Percentiles rank a stretch among this genome's conserved stretches.
Evolutionary conservation across 805 yeast genomes (phyloP).

Genomic region (Yarrowia phangngaensis): DNA sequence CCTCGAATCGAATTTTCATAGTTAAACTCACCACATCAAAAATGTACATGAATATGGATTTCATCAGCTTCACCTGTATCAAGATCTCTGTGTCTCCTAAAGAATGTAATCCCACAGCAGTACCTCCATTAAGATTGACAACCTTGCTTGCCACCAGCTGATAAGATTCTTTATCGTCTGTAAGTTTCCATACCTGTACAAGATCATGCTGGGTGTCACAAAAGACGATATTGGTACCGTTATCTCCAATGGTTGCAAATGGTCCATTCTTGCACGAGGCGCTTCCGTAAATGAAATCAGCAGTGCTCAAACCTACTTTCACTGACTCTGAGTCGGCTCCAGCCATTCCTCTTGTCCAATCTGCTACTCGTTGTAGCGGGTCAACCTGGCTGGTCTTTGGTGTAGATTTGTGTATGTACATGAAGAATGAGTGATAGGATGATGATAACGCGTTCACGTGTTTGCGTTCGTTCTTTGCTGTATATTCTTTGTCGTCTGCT

Average conservation of each 20-base stretch:
- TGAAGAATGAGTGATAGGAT: no score
- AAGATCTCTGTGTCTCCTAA: not conserved
- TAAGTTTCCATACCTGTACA: slow-evolving; percentile 12
- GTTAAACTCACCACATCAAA: not conserved
- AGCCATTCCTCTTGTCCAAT: slow-evolving; percentile 45
- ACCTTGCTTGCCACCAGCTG: not conserved
- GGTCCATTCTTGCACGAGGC: slow-evolving; percentile 6
- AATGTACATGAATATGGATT: not conserved
- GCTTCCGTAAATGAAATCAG: slow-evolving; percentile 41
- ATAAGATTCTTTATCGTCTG: not conserved
- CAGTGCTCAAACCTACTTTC: slow-evolving; percentile 47
- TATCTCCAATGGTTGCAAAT: not conserved
- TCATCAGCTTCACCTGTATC: slow-evolving; percentile 6
- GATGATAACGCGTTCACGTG: no score
- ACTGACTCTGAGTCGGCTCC: slow-evolving; percentile 47
- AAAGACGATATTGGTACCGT: not conserved
- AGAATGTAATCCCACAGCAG: slow-evolving; percentile 2
- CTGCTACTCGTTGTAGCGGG: slow-evolving; percentile 20
- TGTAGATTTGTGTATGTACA: slow-evolving; percentile 26
- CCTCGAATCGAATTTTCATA: not conserved
- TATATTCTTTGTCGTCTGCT: not conserved
- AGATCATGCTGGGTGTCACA: slow-evolving; percentile 9
- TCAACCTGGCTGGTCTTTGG: slow-evolving; percentile 3
- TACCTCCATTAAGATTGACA: slow-evolving; percentile 9
- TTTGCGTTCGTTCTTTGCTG: no score